These are phyloP conservation scores for Gleditsia sinensis DNA, from an alignment of 306 rosid genomes.

Conservation along the genomic window DNA sequence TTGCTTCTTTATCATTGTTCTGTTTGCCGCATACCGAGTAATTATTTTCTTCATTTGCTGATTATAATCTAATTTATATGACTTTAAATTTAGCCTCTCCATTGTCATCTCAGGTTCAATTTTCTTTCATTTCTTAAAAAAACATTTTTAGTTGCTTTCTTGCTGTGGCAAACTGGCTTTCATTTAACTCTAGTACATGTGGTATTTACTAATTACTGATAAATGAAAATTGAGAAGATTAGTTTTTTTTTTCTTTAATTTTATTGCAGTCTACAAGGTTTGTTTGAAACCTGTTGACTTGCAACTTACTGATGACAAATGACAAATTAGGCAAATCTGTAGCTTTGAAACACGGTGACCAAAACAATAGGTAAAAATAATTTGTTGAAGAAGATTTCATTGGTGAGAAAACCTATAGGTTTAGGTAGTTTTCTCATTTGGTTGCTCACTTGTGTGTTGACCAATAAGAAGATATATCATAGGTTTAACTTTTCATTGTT, in stretches of 20 bases:
- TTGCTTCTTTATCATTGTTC: slow-evolving; percentile 28
- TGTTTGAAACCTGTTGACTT: neutral
- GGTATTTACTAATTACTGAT: neutral
- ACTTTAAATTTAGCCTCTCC: neutral
- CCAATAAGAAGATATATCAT: neutral
- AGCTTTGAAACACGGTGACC: neutral
- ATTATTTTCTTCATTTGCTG: slow-evolving; percentile 13
- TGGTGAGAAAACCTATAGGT: neutral
- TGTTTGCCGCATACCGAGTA: slow-evolving; percentile 25
- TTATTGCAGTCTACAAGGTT: neutral
- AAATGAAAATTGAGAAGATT: neutral
- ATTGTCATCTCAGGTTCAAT: slow-evolving; percentile 17
- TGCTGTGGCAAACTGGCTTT: neutral
- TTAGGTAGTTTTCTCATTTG: slow-evolving; percentile 8
- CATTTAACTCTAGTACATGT: neutral
- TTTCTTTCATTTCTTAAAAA: neutral
- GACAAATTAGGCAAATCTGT: slow-evolving; percentile 1
- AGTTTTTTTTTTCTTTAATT: too few relatives aligned
- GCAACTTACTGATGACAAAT: neutral
- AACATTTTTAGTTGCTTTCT: neutral
- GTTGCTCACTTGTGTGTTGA: neutral
- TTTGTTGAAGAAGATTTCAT: neutral
- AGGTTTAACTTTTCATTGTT: neutral
- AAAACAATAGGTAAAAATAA: neutral
- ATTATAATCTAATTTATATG: neutral